These are phyloP conservation scores for Arthrobotrys sinensis DNA, from an alignment of 2,329 filamentous ascomycete genomes.

Conservation along the genomic window DNA sequence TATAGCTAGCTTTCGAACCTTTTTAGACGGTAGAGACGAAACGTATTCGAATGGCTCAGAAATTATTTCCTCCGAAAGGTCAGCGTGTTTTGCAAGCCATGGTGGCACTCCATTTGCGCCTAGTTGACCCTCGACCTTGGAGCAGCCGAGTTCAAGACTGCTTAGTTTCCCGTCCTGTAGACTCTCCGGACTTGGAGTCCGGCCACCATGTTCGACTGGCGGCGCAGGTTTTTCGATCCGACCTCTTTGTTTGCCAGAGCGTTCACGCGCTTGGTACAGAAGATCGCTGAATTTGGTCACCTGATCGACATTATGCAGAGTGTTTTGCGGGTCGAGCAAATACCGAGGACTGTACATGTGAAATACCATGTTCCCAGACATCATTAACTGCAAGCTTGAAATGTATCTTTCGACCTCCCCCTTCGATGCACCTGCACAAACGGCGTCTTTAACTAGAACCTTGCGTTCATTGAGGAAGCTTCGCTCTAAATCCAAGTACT, in stretches of 20 bases:
- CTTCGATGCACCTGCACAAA: not conserved
- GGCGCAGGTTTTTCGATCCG: no score
- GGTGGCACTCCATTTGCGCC: not conserved
- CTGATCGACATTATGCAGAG: slow-evolving; percentile 2
- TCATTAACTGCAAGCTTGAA: slow-evolving; percentile 12
- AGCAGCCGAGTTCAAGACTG: no score
- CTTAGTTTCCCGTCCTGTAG: no score
- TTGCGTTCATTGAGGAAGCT: no score
- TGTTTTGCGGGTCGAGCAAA: not conserved
- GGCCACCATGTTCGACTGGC: no score
- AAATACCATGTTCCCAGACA: not conserved
- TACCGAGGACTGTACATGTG: slow-evolving; percentile 15
- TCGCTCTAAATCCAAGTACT: no score
- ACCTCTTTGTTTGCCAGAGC: no score
- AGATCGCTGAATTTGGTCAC: slow-evolving; percentile 21
- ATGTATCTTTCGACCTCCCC: slow-evolving; percentile 13
- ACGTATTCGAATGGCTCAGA: slow-evolving; percentile 30
- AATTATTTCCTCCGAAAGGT: not conserved
- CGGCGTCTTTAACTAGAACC: no score
- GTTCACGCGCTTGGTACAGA: not conserved
- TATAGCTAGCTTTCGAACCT: slow-evolving; percentile 18
- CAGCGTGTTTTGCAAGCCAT: not conserved
- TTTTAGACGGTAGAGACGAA: slow-evolving; percentile 29
- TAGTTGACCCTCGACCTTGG: no score
- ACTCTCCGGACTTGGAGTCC: no score